Evolutionary conservation across 371 early-diverging fungal genomes (phyloP).

Genomic region (Massospora cicadina): DNA sequence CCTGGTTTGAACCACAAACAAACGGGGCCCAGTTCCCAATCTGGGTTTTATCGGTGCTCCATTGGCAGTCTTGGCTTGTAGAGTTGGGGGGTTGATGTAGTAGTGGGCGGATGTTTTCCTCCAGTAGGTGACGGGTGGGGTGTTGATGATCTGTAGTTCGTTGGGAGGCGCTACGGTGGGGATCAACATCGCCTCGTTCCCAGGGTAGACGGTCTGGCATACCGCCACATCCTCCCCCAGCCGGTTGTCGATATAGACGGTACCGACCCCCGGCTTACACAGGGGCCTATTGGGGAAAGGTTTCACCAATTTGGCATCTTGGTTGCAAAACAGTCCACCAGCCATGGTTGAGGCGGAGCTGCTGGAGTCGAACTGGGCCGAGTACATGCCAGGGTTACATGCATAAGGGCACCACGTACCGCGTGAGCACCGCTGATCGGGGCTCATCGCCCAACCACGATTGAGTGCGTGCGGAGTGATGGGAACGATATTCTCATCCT

Average conservation of each 20-base stretch:
- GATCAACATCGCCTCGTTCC: conserved; percentile 13
- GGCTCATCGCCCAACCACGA: conserved; percentile 25
- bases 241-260: neutral
- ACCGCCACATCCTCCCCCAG: neutral
- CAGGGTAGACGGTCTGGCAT: conserved; percentile 13
- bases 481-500: conserved; percentile 15
- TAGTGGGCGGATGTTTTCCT: conserved; percentile 11
- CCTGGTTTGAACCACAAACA: conserved; percentile 10
- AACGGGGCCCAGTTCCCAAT: conserved; percentile 13
- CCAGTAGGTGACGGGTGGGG: conserved; percentile 7
- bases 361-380: conserved; percentile 6
- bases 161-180: conserved; percentile 2
- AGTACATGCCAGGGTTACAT: conserved; percentile 9
- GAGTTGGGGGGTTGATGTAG: conserved; percentile 8
- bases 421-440: conserved; percentile 9
- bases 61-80: neutral
- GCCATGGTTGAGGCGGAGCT: conserved; percentile 5
- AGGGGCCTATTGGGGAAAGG: conserved; percentile 8
- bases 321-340: conserved; percentile 10
- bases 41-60: neutral
- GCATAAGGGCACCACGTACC: conserved; percentile 12
- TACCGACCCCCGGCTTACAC: neutral
- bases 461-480: conserved; percentile 18
- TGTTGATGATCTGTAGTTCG: neutral
- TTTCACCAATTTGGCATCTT: neutral